Percentiles rank a stretch among this genome's conserved stretches.
phyloP scores from a whole-genome alignment of 2,329 filamentous ascomycete species.

The Coniochaeta sp. region DNA sequence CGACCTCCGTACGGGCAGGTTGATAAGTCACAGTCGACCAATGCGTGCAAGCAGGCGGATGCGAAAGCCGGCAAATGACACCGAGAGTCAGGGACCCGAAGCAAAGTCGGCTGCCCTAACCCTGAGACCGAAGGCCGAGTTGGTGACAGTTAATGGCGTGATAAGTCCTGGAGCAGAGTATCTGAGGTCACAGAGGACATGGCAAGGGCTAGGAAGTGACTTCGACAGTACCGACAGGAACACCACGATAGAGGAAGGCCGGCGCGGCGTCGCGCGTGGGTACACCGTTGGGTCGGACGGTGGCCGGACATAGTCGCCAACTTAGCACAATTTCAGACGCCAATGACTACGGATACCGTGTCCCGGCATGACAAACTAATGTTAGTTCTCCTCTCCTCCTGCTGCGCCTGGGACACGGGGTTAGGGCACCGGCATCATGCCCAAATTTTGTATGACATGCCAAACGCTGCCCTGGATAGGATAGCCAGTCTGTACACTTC shows the following conservation, averaged over 20 bases:
- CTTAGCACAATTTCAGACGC: background rate
- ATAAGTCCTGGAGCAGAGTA: constrained; percentile 90
- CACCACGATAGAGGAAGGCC: constrained; percentile 73
- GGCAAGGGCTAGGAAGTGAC: constrained; percentile 87
- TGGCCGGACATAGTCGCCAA: constrained; percentile 21
- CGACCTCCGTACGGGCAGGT: constrained; percentile 80
- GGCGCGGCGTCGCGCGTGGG: constrained; percentile 80
- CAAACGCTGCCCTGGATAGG: no score
- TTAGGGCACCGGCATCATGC: no score
- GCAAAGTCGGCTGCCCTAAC: constrained; percentile 45
- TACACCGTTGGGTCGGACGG: constrained; percentile 69
- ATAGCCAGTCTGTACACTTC: no score
- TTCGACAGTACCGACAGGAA: constrained; percentile 57
- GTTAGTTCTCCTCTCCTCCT: no score
- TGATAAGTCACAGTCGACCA: constrained; percentile 72
- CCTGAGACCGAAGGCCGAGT: constrained; percentile 51
- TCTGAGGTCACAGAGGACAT: constrained; percentile 73
- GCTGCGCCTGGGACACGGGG: no score
- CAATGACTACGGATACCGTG: no score
- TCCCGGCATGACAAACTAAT: no score
- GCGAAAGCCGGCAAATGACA: background rate
- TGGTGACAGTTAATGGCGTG: constrained; percentile 77
- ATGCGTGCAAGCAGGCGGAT: constrained; percentile 45
- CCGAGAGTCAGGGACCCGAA: constrained; percentile 6
- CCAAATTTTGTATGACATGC: no score